Conservation (phyloP, 2,329 filamentous ascomycete genomes). For the Phoma herbarum region DNA sequence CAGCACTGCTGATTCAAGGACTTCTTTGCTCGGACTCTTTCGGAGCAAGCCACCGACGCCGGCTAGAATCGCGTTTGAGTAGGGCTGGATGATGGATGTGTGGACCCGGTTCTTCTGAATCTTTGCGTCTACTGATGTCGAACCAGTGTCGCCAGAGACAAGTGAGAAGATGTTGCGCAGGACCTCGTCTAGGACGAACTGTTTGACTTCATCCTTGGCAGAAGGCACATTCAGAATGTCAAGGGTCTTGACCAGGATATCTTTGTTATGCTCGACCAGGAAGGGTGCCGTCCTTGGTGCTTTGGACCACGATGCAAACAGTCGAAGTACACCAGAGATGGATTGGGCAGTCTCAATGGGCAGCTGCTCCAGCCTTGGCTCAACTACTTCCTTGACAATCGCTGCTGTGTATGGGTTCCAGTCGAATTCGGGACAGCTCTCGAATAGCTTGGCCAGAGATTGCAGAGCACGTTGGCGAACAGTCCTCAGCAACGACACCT, state of each 20-base stretch:
- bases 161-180: conserved; percentile 61
- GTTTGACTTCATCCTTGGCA: conserved; percentile 85
- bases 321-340: conserved; percentile 80
- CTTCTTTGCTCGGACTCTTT: conserved; percentile 71
- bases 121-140: conserved; percentile 57
- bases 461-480: conserved; percentile 79
- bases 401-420: conserved; percentile 76
- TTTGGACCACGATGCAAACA: conserved; percentile 83
- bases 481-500: conserved; percentile 68
- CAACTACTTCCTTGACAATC: conserved; percentile 78
- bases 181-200: conserved; percentile 78
- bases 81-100: conserved; percentile 65
- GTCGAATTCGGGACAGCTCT: conserved; percentile 72
- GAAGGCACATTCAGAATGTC: conserved; percentile 76
- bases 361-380: conserved; percentile 79
- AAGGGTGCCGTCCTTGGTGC: conserved; percentile 73
- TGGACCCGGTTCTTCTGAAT: conserved; percentile 59
- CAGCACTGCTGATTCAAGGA: conserved; percentile 81
- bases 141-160: conserved; percentile 22
- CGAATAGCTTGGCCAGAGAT: conserved; percentile 81
- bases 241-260: conserved; percentile 73
- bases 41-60: conserved; percentile 63
- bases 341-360: conserved; percentile 88
- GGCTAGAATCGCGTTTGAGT: conserved; percentile 71
- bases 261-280: conserved; percentile 68